Percentiles rank a stretch among this genome's conserved stretches.
Evolutionary conservation across 768 basidiomycete species (phyloP).

Genomic region (Hypholoma sublateritium): DNA sequence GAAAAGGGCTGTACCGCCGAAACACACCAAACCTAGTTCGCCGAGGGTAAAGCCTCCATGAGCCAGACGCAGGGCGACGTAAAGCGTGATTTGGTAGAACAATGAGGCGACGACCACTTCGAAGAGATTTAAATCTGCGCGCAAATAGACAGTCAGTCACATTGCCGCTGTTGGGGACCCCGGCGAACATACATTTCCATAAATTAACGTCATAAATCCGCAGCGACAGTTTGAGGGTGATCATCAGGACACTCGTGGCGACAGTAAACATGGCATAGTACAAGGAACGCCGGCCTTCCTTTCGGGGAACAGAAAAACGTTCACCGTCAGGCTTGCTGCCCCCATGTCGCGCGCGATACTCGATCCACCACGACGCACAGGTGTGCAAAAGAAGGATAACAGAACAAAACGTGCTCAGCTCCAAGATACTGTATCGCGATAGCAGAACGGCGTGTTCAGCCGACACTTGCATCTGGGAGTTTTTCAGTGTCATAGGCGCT

Average conservation of each 20-base stretch:
- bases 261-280: conserved; percentile 68
- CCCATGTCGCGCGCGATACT: conserved; percentile 45
- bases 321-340: conserved; percentile 57
- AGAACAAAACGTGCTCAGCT: conserved; percentile 80
- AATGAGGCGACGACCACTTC: conserved; percentile 72
- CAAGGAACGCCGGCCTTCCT: conserved; percentile 60
- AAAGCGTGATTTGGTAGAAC: conserved; percentile 91
- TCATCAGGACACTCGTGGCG: conserved; percentile 45
- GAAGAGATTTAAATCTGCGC: conserved; percentile 70
- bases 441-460: conserved; percentile 55
- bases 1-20: conserved; percentile 82
- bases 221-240: conserved; percentile 51
- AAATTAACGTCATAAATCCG: conserved; percentile 43
- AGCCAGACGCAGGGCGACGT: conserved; percentile 85
- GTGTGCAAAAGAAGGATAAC: conserved; percentile 79
- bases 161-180: neutral
- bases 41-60: conserved; percentile 96
- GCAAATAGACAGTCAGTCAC: neutral
- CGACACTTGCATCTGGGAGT: conserved; percentile 38
- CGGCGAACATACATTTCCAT: conserved; percentile 67
- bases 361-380: conserved; percentile 74
- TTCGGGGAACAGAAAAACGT: conserved; percentile 74
- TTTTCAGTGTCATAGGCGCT: conserved; percentile 54
- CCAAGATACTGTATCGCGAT: conserved; percentile 75
- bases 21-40: conserved; percentile 86